Evolutionary conservation across 768 basidiomycete species (phyloP).

Genomic region (Lentinula lateritia): DNA sequence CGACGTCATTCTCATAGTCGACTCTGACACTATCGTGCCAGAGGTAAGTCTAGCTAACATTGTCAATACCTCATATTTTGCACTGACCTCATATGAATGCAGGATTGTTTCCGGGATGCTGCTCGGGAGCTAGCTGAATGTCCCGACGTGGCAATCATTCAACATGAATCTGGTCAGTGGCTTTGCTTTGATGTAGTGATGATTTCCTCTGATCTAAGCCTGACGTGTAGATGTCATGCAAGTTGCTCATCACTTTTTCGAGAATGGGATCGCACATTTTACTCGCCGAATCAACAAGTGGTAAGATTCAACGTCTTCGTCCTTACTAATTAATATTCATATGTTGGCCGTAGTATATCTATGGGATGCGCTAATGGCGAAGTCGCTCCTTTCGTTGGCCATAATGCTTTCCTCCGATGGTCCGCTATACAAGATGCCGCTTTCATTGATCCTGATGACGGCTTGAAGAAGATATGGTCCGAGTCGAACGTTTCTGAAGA

Average conservation of each 20-base stretch:
- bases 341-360: constrained; percentile 37
- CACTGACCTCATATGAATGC: constrained; percentile 2
- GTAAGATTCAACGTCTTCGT: background rate
- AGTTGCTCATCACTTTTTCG: constrained; percentile 85
- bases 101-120: constrained; percentile 88
- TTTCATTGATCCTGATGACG: constrained; percentile 62
- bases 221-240: constrained; percentile 70
- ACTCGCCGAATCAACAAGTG: constrained; percentile 80
- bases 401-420: constrained; percentile 90
- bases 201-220: background rate
- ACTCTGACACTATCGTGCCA: constrained; percentile 77
- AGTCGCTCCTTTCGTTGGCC: constrained; percentile 79
- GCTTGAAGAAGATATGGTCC: constrained; percentile 72
- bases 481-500: constrained; percentile 81
- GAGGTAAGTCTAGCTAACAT: constrained; percentile 35
- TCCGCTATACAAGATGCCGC: constrained; percentile 83
- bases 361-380: constrained; percentile 80
- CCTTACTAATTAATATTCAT: constrained; percentile 11
- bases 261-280: constrained; percentile 86
- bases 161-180: constrained; percentile 75
- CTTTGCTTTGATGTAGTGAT: background rate
- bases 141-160: constrained; percentile 83
- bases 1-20: constrained; percentile 75
- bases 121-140: constrained; percentile 79
- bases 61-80: background rate